These are phyloP conservation scores for Picocystis sp. DNA, from an alignment of 163 green algal genomes.

Conservation along the genomic window DNA sequence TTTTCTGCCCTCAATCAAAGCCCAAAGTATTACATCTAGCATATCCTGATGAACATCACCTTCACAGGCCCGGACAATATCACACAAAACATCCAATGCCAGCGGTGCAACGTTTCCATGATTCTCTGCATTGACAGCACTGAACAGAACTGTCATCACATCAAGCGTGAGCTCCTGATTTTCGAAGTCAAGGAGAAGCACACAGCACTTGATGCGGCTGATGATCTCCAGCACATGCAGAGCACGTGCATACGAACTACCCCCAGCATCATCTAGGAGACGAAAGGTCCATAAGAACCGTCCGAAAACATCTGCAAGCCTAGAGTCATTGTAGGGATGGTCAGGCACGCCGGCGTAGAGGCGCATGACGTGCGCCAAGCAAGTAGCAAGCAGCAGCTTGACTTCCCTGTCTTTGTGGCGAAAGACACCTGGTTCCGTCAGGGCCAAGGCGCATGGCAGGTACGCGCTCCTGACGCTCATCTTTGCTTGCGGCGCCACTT, in stretches of 20 bases:
- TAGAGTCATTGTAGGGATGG: constrained; percentile 27
- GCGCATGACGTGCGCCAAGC: constrained; percentile 32
- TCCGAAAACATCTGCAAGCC: constrained; percentile 25
- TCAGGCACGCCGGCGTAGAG: constrained; percentile 34
- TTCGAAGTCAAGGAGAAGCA: constrained; percentile 41
- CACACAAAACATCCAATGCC: no score
- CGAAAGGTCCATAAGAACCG: constrained; percentile 30
- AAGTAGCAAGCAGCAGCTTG: constrained; percentile 25
- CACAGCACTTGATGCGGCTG: constrained; percentile 31
- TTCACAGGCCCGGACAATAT: no score
- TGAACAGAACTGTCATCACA: constrained; percentile 25
- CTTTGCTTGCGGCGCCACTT: constrained; percentile 24
- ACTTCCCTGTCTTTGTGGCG: constrained; percentile 28
- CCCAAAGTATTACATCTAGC: no score
- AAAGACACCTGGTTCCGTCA: constrained; percentile 23
- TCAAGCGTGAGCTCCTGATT: constrained; percentile 20
- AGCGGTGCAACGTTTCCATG: no score
- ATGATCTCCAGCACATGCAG: constrained; percentile 32
- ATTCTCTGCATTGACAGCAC: constrained; percentile 27
- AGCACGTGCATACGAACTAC: constrained; percentile 30
- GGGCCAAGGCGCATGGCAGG: constrained; percentile 11
- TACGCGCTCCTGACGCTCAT: constrained; percentile 15
- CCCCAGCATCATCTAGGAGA: constrained; percentile 23
- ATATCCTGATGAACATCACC: no score
- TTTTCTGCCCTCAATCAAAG: no score